phyloP scores from a whole-genome alignment of 2,329 filamentous ascomycete species.

The Trichoderma sp. region DNA sequence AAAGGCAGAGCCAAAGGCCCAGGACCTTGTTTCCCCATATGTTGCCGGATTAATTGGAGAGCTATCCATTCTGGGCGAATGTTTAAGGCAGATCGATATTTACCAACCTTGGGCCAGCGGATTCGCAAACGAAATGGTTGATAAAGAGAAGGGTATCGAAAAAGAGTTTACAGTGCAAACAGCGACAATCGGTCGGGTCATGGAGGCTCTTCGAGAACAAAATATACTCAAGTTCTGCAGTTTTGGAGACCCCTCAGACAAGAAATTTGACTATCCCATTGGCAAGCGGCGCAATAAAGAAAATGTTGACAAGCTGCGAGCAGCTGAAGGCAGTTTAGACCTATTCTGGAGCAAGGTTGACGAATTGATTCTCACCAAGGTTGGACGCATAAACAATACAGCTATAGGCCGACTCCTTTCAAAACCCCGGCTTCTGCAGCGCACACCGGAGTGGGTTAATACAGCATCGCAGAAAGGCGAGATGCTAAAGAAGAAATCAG shows the following conservation, averaged over 20 bases:
- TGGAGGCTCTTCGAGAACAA: neutral
- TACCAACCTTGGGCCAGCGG: neutral
- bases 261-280: neutral
- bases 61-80: conserved; percentile 45
- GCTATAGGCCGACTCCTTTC: no score
- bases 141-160: no score
- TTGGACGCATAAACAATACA: no score
- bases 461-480: neutral
- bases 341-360: conserved; percentile 19
- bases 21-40: neutral
- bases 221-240: conserved; percentile 21
- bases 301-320: conserved; percentile 41
- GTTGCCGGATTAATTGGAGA: conserved; percentile 37
- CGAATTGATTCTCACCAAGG: no score
- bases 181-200: neutral
- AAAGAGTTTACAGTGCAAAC: neutral
- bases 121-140: neutral
- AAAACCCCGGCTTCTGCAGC: neutral
- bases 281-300: neutral
- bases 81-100: neutral
- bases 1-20: neutral
- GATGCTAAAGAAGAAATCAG: no score
- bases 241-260: conserved; percentile 9
- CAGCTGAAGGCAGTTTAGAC: conserved; percentile 41
- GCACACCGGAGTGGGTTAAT: neutral